phyloP scores from a whole-genome alignment of 2,329 filamentous ascomycete species.

The Colletotrichum incanum region DNA sequence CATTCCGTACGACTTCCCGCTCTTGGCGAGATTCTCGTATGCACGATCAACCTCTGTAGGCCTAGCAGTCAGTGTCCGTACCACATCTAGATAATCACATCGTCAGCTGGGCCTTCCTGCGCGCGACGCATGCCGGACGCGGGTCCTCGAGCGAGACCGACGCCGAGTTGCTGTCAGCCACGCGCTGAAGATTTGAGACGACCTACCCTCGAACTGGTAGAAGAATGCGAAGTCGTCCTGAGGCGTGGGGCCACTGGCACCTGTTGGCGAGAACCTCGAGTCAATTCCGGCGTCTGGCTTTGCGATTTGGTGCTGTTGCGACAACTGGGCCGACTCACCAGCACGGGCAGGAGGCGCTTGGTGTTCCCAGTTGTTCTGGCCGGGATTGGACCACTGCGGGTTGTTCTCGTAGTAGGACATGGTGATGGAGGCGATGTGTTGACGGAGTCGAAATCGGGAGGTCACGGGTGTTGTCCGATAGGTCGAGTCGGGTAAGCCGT shows the following conservation, averaged over 20 bases:
- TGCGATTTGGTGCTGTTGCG: constrained; percentile 35
- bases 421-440: constrained; percentile 39
- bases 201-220: constrained; percentile 91
- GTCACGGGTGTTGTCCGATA: constrained; percentile 23
- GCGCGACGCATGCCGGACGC: constrained; percentile 16
- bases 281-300: constrained; percentile 38
- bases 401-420: constrained; percentile 65
- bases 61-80: constrained; percentile 45
- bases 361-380: constrained; percentile 63
- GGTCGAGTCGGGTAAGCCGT: constrained; percentile 3
- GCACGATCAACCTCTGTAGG: constrained; percentile 92
- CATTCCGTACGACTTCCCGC: constrained; percentile 89
- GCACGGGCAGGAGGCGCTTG: constrained; percentile 61
- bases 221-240: constrained; percentile 87
- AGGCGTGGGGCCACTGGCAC: constrained; percentile 81
- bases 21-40: constrained; percentile 96
- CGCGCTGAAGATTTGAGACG: constrained; percentile 36
- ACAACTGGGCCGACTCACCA: constrained; percentile 46
- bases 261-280: constrained; percentile 59
- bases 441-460: constrained; percentile 25
- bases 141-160: background rate
- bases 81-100: constrained; percentile 39
- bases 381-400: constrained; percentile 57
- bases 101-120: constrained; percentile 37
- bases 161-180: constrained; percentile 5